Evolutionary conservation across 345 rosid species (phyloP).

Genomic region (Euphorbia tirucalli): DNA sequence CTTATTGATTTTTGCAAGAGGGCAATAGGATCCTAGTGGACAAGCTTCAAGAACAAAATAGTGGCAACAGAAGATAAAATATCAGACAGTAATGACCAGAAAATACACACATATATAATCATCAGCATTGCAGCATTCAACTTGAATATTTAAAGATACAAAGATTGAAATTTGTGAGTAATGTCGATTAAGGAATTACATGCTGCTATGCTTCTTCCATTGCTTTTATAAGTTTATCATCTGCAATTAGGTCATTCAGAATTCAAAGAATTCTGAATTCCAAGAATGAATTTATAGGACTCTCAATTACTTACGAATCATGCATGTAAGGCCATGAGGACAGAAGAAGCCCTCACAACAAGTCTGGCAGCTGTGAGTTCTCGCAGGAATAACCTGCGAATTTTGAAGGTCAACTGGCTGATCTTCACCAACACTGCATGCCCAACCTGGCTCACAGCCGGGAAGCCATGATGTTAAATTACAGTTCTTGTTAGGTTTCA

Average conservation of each 20-base stretch:
- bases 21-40: constrained; percentile 67
- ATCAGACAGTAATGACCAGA: constrained; percentile 1
- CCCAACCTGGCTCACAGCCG: constrained; percentile 99
- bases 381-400: constrained; percentile 52
- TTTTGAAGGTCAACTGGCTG: constrained; percentile 51
- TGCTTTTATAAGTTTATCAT: no score
- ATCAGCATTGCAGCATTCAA: neutral
- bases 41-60: constrained; percentile 50
- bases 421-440: constrained; percentile 51
- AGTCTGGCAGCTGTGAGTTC: constrained; percentile 58
- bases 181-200: neutral
- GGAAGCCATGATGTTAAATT: constrained; percentile 78
- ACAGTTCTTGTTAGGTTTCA: constrained; percentile 72
- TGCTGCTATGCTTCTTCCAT: neutral
- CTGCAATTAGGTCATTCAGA: neutral
- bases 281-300: constrained; percentile 13
- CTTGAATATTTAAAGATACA: constrained; percentile 1
- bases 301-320: constrained; percentile 69
- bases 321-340: constrained; percentile 88
- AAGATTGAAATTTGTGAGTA: neutral
- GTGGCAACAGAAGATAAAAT: neutral
- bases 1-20: constrained; percentile 46
- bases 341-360: constrained; percentile 96
- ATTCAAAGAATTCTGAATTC: constrained; percentile 4
- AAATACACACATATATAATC: neutral